These are phyloP conservation scores for Millerozyma miso DNA, from an alignment of 805 yeast genomes.

Conservation along the genomic window DNA sequence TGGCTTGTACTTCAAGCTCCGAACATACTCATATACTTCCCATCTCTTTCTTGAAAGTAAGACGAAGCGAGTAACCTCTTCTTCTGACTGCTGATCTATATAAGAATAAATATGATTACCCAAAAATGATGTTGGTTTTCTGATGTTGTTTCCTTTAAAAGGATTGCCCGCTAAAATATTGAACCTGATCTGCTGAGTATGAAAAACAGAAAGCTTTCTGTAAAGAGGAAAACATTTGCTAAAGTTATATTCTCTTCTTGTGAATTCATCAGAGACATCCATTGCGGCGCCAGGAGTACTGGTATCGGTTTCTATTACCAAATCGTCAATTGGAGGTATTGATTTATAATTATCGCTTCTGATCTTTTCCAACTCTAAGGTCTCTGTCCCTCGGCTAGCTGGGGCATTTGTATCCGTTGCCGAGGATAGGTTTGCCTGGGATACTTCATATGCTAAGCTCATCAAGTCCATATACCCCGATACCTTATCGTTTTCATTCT, in stretches of 20 bases:
- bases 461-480: conserved; percentile 28
- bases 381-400: not conserved
- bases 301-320: not conserved
- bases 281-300: not conserved
- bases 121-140: conserved; percentile 23
- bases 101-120: conserved; percentile 29
- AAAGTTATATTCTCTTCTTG: conserved; percentile 57
- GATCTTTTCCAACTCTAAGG: not conserved
- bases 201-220: conserved; percentile 53
- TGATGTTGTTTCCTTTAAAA: conserved; percentile 21
- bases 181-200: conserved; percentile 48
- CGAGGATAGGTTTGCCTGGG: conserved; percentile 28
- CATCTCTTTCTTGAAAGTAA: conserved; percentile 65
- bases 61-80: conserved; percentile 61
- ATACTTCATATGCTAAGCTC: conserved; percentile 35
- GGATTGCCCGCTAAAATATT: conserved; percentile 16
- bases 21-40: conserved; percentile 60
- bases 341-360: not conserved
- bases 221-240: conserved; percentile 81
- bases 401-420: not conserved
- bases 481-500: conserved; percentile 4
- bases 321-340: not conserved
- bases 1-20: conserved; percentile 38
- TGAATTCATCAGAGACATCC: not conserved
- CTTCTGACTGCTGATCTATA: conserved; percentile 36